Evolutionary conservation across 2,329 filamentous ascomycete species (phyloP), one percentile per base, ranked within the genome.

Genomic region (Plenodomus tracheiphilus): DNA sequence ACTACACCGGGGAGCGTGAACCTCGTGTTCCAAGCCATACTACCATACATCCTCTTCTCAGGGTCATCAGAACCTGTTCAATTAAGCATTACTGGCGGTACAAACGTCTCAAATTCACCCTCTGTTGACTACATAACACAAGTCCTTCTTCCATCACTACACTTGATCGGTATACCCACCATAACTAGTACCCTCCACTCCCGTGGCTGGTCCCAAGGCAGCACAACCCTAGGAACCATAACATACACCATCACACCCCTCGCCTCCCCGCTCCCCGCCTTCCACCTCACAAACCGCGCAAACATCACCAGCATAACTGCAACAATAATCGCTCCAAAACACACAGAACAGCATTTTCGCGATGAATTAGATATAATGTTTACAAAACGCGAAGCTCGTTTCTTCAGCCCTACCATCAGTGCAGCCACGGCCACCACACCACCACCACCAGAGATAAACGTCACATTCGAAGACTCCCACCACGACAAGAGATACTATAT

Each of bases 11-110:
- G 83, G 0, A 79, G 78, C 16, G 75, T 81, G 4, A 80, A 77
- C 39, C 71, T 85, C 11, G 77, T 83, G 0, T 75, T 85, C 44
- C 83, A 85, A 62, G 82, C 83, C 4, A 69, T 85, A 3, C 76
- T 85, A 34, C 83, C 83, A 0, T 85, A 79, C 54, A 64, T 85
- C 2, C 65, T 85, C 1, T 79, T 82, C 64, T 58, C 55, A 9
- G 51, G 54, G 10, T 34, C 43, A 16, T 3, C 43, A 11, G 32
- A 43, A 13, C 51, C 56, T 1, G 55, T 74, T 6, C 58, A 53
- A 17, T 54, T 85, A 8, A 73, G 64, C 2, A 75, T 85, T 30
- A 77, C 70, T 8, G 83, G 83, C 5, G 83, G 83, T 7, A 85
- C 83, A 0, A 85, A 85, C 55, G 79, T 81, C 2, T 77, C 77